These are phyloP conservation scores for Auxenochlorella protothecoides DNA, from an alignment of 139 green algal species.

Conservation along the genomic window DNA sequence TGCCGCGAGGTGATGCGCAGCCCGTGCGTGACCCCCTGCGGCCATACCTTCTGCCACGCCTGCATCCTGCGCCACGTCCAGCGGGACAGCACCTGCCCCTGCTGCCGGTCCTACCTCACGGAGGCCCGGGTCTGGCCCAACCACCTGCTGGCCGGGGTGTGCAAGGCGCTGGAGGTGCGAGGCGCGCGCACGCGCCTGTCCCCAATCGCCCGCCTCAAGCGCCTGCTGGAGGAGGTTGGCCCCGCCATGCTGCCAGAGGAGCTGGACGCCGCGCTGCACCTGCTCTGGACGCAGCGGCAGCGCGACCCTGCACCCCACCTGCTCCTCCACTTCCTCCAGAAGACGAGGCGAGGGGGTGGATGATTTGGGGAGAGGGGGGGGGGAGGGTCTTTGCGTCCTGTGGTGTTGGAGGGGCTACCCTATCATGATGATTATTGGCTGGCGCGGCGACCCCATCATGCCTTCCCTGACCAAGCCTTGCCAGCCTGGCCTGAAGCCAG, in stretches of 20 bases:
- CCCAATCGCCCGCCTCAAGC: conserved; percentile 18
- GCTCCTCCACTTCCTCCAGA: conserved; percentile 66
- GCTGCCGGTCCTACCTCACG: conserved; percentile 49
- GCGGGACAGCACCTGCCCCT: conserved; percentile 52
- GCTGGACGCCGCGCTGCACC: conserved; percentile 42
- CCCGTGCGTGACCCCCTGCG: conserved; percentile 70
- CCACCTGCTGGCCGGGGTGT: conserved; percentile 64
- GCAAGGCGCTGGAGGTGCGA: conserved; percentile 14
- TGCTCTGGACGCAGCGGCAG: conserved; percentile 34
- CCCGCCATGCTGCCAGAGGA: conserved; percentile 6
- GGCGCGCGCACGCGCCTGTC: not conserved
- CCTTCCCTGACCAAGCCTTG: too few species aligned
- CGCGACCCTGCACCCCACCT: conserved; percentile 47
- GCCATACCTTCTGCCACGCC: conserved; percentile 72
- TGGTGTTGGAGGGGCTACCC: too few species aligned
- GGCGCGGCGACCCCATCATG: too few species aligned
- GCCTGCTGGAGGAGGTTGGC: not conserved
- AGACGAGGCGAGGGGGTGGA: conserved; percentile 32
- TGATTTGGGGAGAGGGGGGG: too few species aligned
- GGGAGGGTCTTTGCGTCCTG: too few species aligned
- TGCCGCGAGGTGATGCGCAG: conserved; percentile 63
- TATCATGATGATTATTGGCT: too few species aligned
- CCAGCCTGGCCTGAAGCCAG: too few species aligned
- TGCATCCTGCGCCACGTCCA: conserved; percentile 65
- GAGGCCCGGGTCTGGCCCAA: conserved; percentile 66